phyloP scores from a whole-genome alignment of 176 grass and related monocot genomes.

The Dactylis glomerata region DNA sequence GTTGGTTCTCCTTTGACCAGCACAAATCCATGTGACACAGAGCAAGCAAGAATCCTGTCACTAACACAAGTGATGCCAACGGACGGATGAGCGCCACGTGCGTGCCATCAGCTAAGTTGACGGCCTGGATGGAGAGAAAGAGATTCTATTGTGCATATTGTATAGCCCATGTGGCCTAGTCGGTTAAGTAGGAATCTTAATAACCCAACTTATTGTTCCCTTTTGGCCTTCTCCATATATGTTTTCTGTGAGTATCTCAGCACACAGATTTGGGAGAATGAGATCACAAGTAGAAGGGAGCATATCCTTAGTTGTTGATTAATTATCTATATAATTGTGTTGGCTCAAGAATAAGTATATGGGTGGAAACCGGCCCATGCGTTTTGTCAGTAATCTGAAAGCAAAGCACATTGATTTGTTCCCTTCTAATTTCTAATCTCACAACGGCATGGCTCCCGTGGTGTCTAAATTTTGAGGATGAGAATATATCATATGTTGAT shows the following conservation, averaged over 20 bases:
- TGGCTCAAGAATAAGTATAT: constrained; percentile 17
- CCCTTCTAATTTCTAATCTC: neutral
- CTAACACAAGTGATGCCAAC: neutral
- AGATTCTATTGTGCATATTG: neutral
- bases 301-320: neutral
- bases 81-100: constrained; percentile 17
- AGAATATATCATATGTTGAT: constrained; percentile 24
- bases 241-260: neutral
- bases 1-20: constrained; percentile 29
- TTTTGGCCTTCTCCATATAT: neutral
- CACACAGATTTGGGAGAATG: constrained; percentile 16
- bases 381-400: constrained; percentile 11
- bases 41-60: neutral
- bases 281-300: constrained; percentile 23
- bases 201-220: constrained; percentile 16
- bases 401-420: constrained; percentile 19
- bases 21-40: constrained; percentile 41
- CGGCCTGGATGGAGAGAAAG: neutral
- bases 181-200: constrained; percentile 35
- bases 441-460: constrained; percentile 9
- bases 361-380: constrained; percentile 36
- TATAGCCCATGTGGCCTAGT: constrained; percentile 31
- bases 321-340: neutral
- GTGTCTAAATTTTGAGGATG: neutral
- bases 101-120: neutral